Evolutionary conservation across 495 filamentous ascomycete species (phyloP).

Genomic region (Trichoderma reesei): DNA sequence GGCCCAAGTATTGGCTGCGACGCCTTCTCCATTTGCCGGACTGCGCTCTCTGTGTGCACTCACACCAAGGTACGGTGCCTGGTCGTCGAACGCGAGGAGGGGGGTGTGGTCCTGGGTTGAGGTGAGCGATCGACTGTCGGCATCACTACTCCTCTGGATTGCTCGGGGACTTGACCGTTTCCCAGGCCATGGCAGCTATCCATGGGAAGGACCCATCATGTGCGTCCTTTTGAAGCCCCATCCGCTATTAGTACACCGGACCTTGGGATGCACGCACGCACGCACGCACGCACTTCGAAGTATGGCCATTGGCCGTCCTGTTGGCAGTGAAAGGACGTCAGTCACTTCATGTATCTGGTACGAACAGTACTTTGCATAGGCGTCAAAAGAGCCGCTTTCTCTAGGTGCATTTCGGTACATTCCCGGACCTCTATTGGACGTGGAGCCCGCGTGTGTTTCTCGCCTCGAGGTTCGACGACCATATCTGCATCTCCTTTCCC

Average conservation of each 20-base stretch:
- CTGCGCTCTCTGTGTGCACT: not conserved
- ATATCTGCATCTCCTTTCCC: not conserved
- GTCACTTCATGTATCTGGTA: not conserved
- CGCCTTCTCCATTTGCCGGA: not conserved
- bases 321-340: not conserved
- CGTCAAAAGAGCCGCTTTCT: not conserved
- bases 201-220: not conserved
- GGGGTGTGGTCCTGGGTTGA: not conserved
- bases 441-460: not conserved
- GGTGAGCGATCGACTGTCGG: not conserved
- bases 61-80: too few species aligned
- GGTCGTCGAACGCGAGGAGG: not conserved
- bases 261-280: not conserved
- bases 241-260: not conserved
- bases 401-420: conserved; percentile 1
- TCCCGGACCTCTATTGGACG: not conserved
- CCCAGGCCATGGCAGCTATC: conserved; percentile 2
- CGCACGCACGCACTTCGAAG: conserved; percentile 1
- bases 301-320: not conserved
- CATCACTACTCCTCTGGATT: not conserved
- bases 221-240: not conserved
- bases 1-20: not conserved
- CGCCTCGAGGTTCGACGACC: not conserved
- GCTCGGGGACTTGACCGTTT: not conserved
- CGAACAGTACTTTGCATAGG: not conserved